phyloP scores from a whole-genome alignment of 2,329 filamentous ascomycete genomes.

The Stagonosporopsis rhizophila region DNA sequence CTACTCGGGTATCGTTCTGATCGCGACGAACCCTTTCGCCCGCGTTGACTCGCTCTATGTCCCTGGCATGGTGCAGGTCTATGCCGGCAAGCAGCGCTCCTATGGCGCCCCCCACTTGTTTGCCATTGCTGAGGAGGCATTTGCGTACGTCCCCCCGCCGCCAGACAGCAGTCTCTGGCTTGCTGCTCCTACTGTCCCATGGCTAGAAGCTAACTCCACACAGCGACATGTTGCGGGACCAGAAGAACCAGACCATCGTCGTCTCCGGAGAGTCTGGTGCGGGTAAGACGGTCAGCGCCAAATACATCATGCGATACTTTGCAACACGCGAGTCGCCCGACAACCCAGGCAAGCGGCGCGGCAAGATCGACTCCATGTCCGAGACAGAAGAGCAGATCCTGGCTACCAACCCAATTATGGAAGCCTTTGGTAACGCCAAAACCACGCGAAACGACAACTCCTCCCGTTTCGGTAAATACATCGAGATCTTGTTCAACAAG shows the following conservation, averaged over 20 bases:
- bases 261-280: constrained; percentile 99
- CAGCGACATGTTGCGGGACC: constrained; percentile 95
- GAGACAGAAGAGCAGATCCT: constrained; percentile 98
- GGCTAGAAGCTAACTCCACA: constrained; percentile 21
- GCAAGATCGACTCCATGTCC: constrained; percentile 81
- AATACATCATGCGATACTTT: constrained; percentile 99
- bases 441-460: constrained; percentile 99
- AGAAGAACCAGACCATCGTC: constrained; percentile 96
- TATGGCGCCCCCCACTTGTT: constrained; percentile 98
- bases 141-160: constrained; percentile 71
- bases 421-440: constrained; percentile 99
- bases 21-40: constrained; percentile 97
- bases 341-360: constrained; percentile 81
- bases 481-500: constrained; percentile 98
- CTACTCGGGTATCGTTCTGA: constrained; percentile 97
- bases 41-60: constrained; percentile 98
- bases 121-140: constrained; percentile 97
- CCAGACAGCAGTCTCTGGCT: neutral
- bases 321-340: constrained; percentile 95
- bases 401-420: constrained; percentile 99
- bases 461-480: constrained; percentile 98
- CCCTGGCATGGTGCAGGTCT: constrained; percentile 99
- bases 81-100: constrained; percentile 93
- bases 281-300: constrained; percentile 98
- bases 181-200: neutral